Conservation (phyloP, 2,329 filamentous ascomycete genomes). For the Colletotrichum endophyticum region DNA sequence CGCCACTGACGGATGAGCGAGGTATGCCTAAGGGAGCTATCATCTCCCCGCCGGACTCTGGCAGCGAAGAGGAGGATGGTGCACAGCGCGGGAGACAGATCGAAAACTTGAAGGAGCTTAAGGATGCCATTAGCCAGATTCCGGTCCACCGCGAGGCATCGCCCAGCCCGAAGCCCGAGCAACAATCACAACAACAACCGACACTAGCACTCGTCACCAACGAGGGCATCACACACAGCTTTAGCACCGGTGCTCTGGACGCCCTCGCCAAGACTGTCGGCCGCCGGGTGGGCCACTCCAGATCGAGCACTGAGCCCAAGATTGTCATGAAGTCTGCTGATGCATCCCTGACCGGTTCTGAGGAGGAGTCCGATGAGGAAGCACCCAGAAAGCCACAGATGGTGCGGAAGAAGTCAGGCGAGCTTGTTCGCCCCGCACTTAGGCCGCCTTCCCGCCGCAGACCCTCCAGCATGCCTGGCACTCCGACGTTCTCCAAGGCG, state of each 20-base stretch:
- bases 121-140: conserved; percentile 83
- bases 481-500: conserved; percentile 92
- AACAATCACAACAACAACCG: conserved; percentile 15
- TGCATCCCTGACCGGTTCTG: conserved; percentile 56
- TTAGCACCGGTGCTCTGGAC: conserved; percentile 51
- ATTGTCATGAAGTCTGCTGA: conserved; percentile 53
- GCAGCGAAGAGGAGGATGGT: conserved; percentile 75
- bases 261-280: conserved; percentile 40
- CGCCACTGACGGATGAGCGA: conserved; percentile 74
- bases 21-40: conserved; percentile 83
- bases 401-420: conserved; percentile 97
- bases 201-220: conserved; percentile 32
- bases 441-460: conserved; percentile 77
- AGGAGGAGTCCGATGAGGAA: conserved; percentile 63
- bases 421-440: conserved; percentile 91
- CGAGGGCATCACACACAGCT: conserved; percentile 47
- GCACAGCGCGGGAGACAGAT: conserved; percentile 52
- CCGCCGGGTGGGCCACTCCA: conserved; percentile 53
- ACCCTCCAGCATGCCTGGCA: conserved; percentile 96
- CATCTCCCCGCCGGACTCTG: conserved; percentile 92
- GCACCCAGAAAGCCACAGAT: conserved; percentile 79
- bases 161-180: conserved; percentile 39
- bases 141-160: conserved; percentile 68
- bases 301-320: conserved; percentile 61
- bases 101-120: conserved; percentile 69